A percentile compares a stretch with the other conserved stretches of the same genome.
Evolutionary conservation across 1,284 basidiomycete genomes (phyloP).

Genomic region (Ceratobasidium sp.): DNA sequence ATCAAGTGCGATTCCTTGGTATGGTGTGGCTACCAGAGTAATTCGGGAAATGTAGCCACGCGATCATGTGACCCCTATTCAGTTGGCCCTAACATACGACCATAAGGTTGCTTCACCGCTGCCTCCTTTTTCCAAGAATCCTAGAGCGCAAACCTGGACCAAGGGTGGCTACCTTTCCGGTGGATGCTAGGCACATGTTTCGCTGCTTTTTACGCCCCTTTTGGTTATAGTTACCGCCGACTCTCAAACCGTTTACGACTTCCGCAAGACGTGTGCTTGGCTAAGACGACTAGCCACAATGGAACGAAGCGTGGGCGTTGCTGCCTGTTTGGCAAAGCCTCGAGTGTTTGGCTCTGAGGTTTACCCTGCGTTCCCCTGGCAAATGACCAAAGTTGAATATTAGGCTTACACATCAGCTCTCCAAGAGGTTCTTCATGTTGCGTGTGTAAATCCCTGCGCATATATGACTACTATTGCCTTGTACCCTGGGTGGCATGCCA

Average conservation of each 20-base stretch:
- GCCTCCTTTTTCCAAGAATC: too few species aligned
- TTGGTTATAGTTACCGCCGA: too few species aligned
- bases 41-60: too few species aligned
- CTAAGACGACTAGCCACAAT: constrained; percentile 61
- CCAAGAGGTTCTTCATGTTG: constrained; percentile 59
- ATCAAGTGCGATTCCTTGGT: too few species aligned
- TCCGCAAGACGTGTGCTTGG: constrained; percentile 63
- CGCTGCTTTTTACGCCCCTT: too few species aligned
- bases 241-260: constrained; percentile 62
- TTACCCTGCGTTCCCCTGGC: constrained; percentile 57
- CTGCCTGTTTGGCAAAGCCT: constrained; percentile 61
- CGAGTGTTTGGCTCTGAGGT: constrained; percentile 67
- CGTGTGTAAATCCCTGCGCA: constrained; percentile 60
- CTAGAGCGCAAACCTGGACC: too few species aligned
- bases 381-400: constrained; percentile 65
- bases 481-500: neutral
- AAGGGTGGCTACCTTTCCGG: too few species aligned
- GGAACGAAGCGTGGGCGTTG: neutral
- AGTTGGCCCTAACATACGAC: too few species aligned
- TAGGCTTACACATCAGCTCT: constrained; percentile 65
- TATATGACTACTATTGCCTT: constrained; percentile 66
- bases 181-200: too few species aligned
- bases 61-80: too few species aligned
- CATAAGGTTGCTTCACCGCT: too few species aligned
- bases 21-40: too few species aligned